phyloP scores from a whole-genome alignment of 495 filamentous ascomycete genomes.

The Rostrohypoxylon terebratum region DNA sequence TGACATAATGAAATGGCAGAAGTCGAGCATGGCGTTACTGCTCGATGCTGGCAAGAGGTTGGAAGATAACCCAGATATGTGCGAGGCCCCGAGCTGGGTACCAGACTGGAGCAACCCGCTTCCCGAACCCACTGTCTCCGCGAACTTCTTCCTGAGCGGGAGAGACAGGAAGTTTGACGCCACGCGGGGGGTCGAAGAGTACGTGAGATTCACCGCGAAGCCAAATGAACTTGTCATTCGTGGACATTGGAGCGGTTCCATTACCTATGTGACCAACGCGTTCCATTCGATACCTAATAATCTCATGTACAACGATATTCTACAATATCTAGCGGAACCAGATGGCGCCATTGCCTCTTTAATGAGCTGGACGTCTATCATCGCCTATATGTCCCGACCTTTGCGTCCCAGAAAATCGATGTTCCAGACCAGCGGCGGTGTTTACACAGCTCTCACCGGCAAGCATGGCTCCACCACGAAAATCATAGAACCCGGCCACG shows the following conservation, averaged over 20 bases:
- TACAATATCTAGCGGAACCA: background rate
- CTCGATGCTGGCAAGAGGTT: constrained; percentile 2
- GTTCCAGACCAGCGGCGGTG: background rate
- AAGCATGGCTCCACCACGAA: background rate
- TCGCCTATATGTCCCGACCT: background rate
- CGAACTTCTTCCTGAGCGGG: constrained; percentile 6
- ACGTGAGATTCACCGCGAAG: background rate
- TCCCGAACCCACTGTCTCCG: background rate
- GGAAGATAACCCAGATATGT: background rate
- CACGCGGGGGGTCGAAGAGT: background rate
- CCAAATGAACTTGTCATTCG: background rate
- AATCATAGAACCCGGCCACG: background rate
- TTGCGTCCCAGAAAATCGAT: background rate
- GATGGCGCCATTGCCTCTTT: background rate
- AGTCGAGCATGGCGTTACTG: background rate
- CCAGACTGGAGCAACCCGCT: background rate
- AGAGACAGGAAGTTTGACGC: background rate
- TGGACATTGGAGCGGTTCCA: background rate
- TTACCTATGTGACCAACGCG: background rate
- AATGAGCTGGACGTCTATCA: background rate
- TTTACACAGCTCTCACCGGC: background rate
- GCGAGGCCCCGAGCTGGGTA: background rate
- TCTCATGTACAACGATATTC: background rate
- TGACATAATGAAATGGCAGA: constrained; percentile 3
- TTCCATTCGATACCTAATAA: background rate